Base-by-base conservation (phyloP, 768 basidiomycete species). In the Leccinum longicurvipes region DNA sequence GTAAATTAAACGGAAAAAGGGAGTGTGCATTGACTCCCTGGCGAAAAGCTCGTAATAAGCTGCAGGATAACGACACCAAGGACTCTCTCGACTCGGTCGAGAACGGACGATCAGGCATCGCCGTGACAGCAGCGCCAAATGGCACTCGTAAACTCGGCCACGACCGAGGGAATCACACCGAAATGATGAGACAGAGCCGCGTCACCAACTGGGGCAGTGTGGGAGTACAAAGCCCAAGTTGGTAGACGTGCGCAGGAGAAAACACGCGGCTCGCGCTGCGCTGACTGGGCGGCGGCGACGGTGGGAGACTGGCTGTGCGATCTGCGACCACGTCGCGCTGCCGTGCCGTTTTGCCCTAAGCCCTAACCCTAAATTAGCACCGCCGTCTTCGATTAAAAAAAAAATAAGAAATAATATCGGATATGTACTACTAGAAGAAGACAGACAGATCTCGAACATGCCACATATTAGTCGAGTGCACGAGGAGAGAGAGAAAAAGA, bases 301-400 rank as follows among this genome's bases (percentile, higher is more conserved):
- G 58, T 56, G 62, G 46, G 64, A 55, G 23, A 51, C 24, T 48
- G 59, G 65, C 61, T 53, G 59, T 61, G 60, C 19, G 39, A 31
- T 31, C 36, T 39, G 36, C 36, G 36, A 39, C 36, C 34, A 8
- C 34, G 28, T 29, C 28, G 28, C 28, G 28, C 7, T 48, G 29
- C 32, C 32, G 42, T 48, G 29, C 32, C 32, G 42, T 42, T 17
- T 46, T 55, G 47, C 66, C 69, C 69, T 72, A 11, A 46, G 64
- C 69, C 70, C 69, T 70, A 70, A 68, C 67, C 69, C 62, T 58
- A 65, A 50, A 53, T 34, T 63, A 57, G 62, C 12, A 50, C 45
- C 51, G 15, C 10, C 11, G 4, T 44, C 3, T 36, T 36, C 3
- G 17, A 17, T 36, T 17, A 21, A n/a, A n/a, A 36, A 7, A 5